A percentile compares a stretch with the other conserved stretches of the same genome.
Conservation (phyloP, 257 asterid species). For the Asclepias syriaca region DNA sequence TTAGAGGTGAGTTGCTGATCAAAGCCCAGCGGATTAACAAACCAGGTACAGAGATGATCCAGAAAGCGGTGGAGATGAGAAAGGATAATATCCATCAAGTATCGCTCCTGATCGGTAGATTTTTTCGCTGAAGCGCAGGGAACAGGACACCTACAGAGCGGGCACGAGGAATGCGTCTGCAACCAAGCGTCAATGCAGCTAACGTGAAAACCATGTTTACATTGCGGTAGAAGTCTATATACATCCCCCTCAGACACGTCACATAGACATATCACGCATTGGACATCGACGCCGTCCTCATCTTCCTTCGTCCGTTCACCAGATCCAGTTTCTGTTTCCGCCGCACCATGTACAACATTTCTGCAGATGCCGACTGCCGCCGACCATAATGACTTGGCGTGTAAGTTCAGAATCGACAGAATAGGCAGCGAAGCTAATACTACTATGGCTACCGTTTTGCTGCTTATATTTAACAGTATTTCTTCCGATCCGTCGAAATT, state of each 20-base stretch:
- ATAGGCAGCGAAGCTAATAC: conserved; percentile 12
- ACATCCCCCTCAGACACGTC: conserved; percentile 26
- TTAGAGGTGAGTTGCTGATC: conserved; percentile 5
- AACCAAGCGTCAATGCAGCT: conserved; percentile 37
- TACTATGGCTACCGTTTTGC: conserved; percentile 1
- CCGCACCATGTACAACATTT: background rate
- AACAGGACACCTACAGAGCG: conserved; percentile 27
- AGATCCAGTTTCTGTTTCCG: background rate
- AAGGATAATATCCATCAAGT: conserved; percentile 12
- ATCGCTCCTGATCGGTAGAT: background rate
- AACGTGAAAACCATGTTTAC: conserved; percentile 33
- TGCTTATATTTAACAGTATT: background rate
- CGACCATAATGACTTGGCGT: background rate
- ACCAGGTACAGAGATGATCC: conserved; percentile 19
- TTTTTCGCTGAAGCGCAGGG: background rate
- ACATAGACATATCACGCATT: conserved; percentile 33
- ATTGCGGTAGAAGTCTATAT: conserved; percentile 20
- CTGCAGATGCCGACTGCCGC: background rate
- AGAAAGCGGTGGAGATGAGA: conserved; percentile 21
- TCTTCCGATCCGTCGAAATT: background rate
- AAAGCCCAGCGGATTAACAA: conserved; percentile 17
- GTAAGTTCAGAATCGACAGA: conserved; percentile 1
- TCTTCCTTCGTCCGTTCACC: conserved; percentile 1
- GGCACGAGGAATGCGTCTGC: conserved; percentile 28
- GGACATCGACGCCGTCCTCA: background rate